Conservation (phyloP, 306 rosid genomes). For the Quillaja saponaria region DNA sequence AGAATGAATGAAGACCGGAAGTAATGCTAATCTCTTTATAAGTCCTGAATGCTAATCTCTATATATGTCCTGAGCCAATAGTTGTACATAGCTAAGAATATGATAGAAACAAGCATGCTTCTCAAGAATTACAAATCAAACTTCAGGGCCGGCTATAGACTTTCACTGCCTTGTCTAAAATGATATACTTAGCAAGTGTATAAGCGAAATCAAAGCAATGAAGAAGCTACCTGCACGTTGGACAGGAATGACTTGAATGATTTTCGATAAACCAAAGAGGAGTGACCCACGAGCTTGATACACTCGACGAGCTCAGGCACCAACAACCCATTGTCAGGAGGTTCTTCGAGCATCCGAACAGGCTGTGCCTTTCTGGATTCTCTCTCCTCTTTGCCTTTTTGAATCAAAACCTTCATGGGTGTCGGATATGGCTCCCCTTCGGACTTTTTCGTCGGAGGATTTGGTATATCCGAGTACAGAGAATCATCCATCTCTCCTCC, state of each 20-base stretch:
- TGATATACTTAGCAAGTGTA: neutral
- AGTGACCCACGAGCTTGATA: slow-evolving; percentile 53
- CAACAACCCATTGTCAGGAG: slow-evolving; percentile 74
- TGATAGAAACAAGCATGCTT: no score
- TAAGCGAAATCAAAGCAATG: neutral
- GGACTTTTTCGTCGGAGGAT: slow-evolving; percentile 44
- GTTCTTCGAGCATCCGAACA: slow-evolving; percentile 54
- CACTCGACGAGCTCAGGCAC: slow-evolving; percentile 70
- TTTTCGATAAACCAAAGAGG: slow-evolving; percentile 48
- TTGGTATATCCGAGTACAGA: slow-evolving; percentile 60
- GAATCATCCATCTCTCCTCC: slow-evolving; percentile 27
- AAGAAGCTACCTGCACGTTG: slow-evolving; percentile 59
- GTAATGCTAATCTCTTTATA: no score
- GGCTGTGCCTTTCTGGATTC: slow-evolving; percentile 63
- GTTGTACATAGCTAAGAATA: no score
- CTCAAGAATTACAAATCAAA: no score
- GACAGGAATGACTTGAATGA: slow-evolving; percentile 54
- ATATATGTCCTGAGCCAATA: no score
- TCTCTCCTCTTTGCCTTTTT: slow-evolving; percentile 64
- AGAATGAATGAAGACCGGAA: no score
- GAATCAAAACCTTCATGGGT: slow-evolving; percentile 75
- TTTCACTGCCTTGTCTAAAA: no score
- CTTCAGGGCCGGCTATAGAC: no score
- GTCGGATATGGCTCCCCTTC: slow-evolving; percentile 74
- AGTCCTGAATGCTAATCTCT: no score